Evolutionary conservation across 768 basidiomycete genomes (phyloP).

Genomic region (Mycena filopes): DNA sequence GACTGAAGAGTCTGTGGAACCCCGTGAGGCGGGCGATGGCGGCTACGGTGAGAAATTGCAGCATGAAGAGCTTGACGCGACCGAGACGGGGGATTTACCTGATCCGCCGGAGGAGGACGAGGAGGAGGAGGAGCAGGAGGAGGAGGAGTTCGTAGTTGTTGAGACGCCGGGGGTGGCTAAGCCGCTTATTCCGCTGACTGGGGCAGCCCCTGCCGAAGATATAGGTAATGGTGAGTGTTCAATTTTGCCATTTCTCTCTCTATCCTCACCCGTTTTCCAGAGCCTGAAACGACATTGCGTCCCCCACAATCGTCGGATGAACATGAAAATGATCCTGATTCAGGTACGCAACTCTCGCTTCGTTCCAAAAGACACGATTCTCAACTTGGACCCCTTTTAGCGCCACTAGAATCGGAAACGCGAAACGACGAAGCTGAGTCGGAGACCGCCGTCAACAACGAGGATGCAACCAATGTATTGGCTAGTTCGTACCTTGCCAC

Average conservation of each 20-base stretch:
- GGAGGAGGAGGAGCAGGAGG: constrained; percentile 22
- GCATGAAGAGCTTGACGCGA: constrained; percentile 22
- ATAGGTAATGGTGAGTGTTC: constrained; percentile 30
- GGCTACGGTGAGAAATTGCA: constrained; percentile 27
- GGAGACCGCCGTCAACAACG: constrained; percentile 39
- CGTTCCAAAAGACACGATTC: too few species aligned
- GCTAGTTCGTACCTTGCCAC: constrained; percentile 8
- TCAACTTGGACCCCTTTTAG: background rate
- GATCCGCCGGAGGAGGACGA: constrained; percentile 29
- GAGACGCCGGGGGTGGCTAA: constrained; percentile 16
- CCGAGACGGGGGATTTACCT: constrained; percentile 18
- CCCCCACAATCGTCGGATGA: background rate
- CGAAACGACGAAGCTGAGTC: constrained; percentile 38
- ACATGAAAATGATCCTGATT: background rate
- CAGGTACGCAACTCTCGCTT: constrained; percentile 10
- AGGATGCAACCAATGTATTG: constrained; percentile 11
- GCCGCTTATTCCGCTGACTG: constrained; percentile 27
- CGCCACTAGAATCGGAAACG: constrained; percentile 2
- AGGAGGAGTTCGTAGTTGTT: constrained; percentile 25
- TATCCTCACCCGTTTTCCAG: background rate
- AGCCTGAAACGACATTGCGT: constrained; percentile 12
- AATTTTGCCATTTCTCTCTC: background rate
- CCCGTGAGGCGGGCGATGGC: constrained; percentile 19
- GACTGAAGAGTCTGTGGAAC: constrained; percentile 16
- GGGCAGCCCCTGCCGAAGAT: constrained; percentile 7